Evolutionary conservation across 78 protist genomes (phyloP).

Genomic region (Chrysochromulina parva): DNA sequence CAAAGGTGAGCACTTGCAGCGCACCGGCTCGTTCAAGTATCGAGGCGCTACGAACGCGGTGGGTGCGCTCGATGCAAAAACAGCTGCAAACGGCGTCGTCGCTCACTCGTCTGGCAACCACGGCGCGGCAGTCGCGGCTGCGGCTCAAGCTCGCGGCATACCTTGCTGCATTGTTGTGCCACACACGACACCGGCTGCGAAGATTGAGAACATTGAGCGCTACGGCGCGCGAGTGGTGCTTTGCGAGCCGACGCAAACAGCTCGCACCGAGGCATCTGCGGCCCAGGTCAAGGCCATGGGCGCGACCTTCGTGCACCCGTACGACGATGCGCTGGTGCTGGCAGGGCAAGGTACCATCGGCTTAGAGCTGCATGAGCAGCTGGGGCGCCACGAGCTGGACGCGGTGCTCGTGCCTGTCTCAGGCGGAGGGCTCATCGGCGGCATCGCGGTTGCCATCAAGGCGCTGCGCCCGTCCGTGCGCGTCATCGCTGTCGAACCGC

Average conservation of each 20-base stretch:
- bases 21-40: slow-evolving; percentile 72
- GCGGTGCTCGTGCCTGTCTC: slow-evolving; percentile 75
- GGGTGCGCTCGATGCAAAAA: slow-evolving; percentile 23
- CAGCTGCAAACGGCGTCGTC: background rate
- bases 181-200: slow-evolving; percentile 55
- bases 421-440: slow-evolving; percentile 81
- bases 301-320: slow-evolving; percentile 69
- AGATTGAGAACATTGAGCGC: slow-evolving; percentile 44
- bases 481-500: slow-evolving; percentile 81
- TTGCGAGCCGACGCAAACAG: slow-evolving; percentile 63
- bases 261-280: slow-evolving; percentile 39
- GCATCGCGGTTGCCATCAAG: slow-evolving; percentile 51
- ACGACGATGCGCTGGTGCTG: slow-evolving; percentile 65
- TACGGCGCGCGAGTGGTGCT: slow-evolving; percentile 28
- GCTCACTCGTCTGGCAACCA: slow-evolving; percentile 66
- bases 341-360: slow-evolving; percentile 87
- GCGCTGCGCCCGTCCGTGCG: slow-evolving; percentile 43
- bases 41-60: slow-evolving; percentile 78
- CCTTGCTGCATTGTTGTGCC: slow-evolving; percentile 71
- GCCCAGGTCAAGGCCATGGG: slow-evolving; percentile 3
- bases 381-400: slow-evolving; percentile 48
- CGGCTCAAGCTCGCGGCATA: slow-evolving; percentile 53
- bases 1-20: slow-evolving; percentile 77
- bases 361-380: slow-evolving; percentile 66
- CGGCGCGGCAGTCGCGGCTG: slow-evolving; percentile 78